Percentiles rank a stretch among this genome's conserved stretches.
Evolutionary conservation across 768 basidiomycete species (phyloP).

Genomic region (Pleurotus tuber-regium): DNA sequence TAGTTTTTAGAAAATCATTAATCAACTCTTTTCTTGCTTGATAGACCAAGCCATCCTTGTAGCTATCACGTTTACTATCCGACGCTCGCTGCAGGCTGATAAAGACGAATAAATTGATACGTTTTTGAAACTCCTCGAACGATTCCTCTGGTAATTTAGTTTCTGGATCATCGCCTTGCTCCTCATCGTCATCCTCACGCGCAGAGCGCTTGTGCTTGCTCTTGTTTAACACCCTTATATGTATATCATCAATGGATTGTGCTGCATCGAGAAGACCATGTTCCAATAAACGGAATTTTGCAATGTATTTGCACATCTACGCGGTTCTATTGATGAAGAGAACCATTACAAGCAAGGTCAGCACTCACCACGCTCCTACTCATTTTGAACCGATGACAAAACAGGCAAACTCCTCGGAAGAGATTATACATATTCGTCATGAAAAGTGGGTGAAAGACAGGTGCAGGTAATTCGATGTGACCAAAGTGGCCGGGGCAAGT

Average conservation of each 20-base stretch:
- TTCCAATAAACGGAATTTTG: conserved; percentile 85
- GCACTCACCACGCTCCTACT: conserved; percentile 61
- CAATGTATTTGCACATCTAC: conserved; percentile 80
- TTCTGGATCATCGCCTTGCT: conserved; percentile 36
- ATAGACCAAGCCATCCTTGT: conserved; percentile 88
- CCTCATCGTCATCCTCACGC: conserved; percentile 34
- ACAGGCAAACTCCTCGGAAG: conserved; percentile 85
- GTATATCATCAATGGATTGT: conserved; percentile 68
- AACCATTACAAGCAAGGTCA: background rate
- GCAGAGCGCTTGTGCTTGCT: conserved; percentile 20
- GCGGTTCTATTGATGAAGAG: background rate
- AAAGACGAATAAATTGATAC: conserved; percentile 66
- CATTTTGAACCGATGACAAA: conserved; percentile 91
- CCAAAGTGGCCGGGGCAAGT: conserved; percentile 98
- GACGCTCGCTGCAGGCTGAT: conserved; percentile 48
- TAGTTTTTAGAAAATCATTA: conserved; percentile 71
- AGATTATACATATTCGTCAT: conserved; percentile 89
- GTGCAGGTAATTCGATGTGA: conserved; percentile 93
- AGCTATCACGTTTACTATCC: conserved; percentile 69
- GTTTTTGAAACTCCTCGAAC: conserved; percentile 54
- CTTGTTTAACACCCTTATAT: conserved; percentile 36
- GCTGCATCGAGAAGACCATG: conserved; percentile 86
- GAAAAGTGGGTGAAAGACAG: conserved; percentile 96
- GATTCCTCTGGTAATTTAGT: conserved; percentile 55
- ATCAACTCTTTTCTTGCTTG: conserved; percentile 84